These are phyloP conservation scores for Penicillium parvum DNA, from an alignment of 495 filamentous ascomycete species.

Conservation along the genomic window DNA sequence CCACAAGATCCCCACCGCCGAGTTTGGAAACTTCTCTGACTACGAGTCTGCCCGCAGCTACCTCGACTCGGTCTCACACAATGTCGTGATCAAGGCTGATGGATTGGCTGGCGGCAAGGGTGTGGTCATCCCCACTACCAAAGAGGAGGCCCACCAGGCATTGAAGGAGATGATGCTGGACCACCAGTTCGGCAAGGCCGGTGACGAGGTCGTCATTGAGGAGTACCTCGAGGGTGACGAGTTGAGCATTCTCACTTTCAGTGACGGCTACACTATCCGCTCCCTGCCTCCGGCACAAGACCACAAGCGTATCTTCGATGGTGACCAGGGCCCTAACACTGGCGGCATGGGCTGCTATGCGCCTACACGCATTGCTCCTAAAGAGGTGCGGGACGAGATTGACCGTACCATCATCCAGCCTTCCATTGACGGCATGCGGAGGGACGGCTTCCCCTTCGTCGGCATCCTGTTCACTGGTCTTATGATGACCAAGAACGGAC, in stretches of 20 bases:
- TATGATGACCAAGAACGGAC: constrained; percentile 86
- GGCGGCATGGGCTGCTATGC: constrained; percentile 99
- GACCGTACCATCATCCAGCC: constrained; percentile 82
- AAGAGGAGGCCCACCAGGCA: constrained; percentile 75
- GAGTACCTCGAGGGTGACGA: constrained; percentile 92
- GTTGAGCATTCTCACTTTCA: constrained; percentile 84
- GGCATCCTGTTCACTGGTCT: constrained; percentile 92
- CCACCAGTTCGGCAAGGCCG: constrained; percentile 81
- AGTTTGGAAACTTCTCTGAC: constrained; percentile 80
- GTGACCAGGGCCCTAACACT: constrained; percentile 88
- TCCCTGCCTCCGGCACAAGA: constrained; percentile 92
- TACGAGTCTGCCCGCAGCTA: constrained; percentile 75
- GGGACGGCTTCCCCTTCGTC: constrained; percentile 72
- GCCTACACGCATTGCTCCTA: constrained; percentile 76
- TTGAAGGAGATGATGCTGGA: constrained; percentile 87
- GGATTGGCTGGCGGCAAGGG: constrained; percentile 90
- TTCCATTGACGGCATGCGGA: constrained; percentile 82
- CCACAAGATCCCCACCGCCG: constrained; percentile 84
- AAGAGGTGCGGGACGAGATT: constrained; percentile 68
- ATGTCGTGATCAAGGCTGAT: constrained; percentile 84
- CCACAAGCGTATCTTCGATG: constrained; percentile 91
- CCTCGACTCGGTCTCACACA: constrained; percentile 67
- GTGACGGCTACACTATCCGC: constrained; percentile 79
- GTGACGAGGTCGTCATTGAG: constrained; percentile 92
- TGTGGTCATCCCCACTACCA: constrained; percentile 76